Evolutionary conservation across 2,329 filamentous ascomycete species (phyloP), one percentile per base, ranked within the genome.

Genomic region (Colletotrichum viniferum): DNA sequence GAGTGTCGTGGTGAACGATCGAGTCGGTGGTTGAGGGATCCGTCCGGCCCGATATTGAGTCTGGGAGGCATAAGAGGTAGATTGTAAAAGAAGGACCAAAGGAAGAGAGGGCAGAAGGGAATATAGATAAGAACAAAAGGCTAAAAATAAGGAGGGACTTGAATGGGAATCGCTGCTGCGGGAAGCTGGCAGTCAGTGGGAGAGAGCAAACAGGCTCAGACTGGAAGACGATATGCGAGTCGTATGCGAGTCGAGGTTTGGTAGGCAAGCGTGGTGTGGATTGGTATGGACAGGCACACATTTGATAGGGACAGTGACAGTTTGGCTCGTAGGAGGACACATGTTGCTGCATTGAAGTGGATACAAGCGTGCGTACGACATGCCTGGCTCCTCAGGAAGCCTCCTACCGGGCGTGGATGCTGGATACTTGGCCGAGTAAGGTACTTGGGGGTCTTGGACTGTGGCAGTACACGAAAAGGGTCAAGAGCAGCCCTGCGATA

Each of bases 51-150:
- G 68, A 56, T 61, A 30, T 30, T 66, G 65, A 76, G 71, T 76
- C 71, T 74, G 28, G 74, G 74, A 76, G 74, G 74, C 74, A 76
- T 76, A 74, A 74, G 71, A 61, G 60, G 65, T 69, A 62, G 38
- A 36, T 30, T 21, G 56, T 61, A 61, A 76, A 66, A 13, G 63
- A 76, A 61, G n/a, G 69, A 56, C 55, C 43, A 61, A 61, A 64
- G 60, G 56, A 28, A 26, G 13, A 55, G 52, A 43, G 38, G 71
- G 61, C 64, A 55, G 28, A 21, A 38, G 52, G 32, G 61, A 32
- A 10, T 52, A 52, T 24, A 71, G 68, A 71, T 36, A 58, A 67
- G 64, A 21, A 30, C 43, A 61, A 32, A 21, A 61, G 58, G 28
- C 58, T 61, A 61, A 73, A 73, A 26, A 28, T 69, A 75, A 73